phyloP scores from a whole-genome alignment of 176 grass and related monocot species.

The Thalia dealbata region DNA sequence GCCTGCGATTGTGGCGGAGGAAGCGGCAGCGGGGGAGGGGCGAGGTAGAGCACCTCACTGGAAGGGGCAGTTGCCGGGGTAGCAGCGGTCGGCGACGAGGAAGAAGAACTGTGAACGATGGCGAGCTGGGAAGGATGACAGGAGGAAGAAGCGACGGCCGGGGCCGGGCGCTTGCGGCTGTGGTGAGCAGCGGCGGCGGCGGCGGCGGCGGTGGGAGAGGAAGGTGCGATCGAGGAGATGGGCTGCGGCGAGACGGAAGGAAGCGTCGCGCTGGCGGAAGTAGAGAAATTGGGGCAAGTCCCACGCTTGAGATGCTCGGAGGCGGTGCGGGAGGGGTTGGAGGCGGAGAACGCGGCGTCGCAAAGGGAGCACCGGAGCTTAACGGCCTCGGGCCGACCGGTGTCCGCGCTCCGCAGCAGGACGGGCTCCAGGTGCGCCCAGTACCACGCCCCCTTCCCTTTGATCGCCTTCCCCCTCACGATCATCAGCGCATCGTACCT shows the following conservation, averaged over 20 bases:
- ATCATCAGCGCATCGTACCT: neutral
- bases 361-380: conserved; percentile 7
- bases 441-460: conserved; percentile 7
- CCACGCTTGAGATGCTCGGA: conserved; percentile 3
- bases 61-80: too few relatives aligned
- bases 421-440: neutral
- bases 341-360: neutral
- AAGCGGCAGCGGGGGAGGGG: too few relatives aligned
- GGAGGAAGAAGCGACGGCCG: too few relatives aligned
- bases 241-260: too few relatives aligned
- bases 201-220: too few relatives aligned
- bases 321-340: conserved; percentile 2
- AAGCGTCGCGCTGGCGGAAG: neutral
- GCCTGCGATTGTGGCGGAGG: neutral
- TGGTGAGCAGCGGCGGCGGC: too few relatives aligned
- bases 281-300: conserved; percentile 5
- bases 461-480: neutral
- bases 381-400: neutral
- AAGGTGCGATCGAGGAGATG: too few relatives aligned
- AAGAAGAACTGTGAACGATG: too few relatives aligned
- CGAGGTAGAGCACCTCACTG: too few relatives aligned
- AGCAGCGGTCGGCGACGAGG: too few relatives aligned
- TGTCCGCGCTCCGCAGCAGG: conserved; percentile 1
- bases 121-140: too few relatives aligned
- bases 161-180: too few relatives aligned